Conservation (phyloP, 164 flowering plant species). For the Dillenia suffruticosa region DNA sequence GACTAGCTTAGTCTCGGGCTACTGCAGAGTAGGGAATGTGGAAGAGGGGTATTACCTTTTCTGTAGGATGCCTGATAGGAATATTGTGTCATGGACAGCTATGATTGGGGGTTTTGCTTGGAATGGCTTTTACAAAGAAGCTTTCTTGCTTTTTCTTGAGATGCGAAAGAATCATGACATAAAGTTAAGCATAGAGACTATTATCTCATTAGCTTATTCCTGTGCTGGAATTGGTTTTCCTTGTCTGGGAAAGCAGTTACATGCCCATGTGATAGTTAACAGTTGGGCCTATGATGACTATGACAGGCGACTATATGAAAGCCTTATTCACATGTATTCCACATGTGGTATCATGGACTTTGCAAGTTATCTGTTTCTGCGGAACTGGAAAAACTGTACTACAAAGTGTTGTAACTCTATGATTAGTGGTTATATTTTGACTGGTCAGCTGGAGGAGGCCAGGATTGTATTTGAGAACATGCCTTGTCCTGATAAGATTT, state of each 20-base stretch:
- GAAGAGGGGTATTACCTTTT: constrained; percentile 45
- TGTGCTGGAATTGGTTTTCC: constrained; percentile 41
- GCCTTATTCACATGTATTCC: constrained; percentile 55
- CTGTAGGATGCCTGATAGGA: constrained; percentile 43
- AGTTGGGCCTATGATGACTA: constrained; percentile 25
- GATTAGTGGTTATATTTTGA: constrained; percentile 44
- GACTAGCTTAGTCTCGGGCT: constrained; percentile 59
- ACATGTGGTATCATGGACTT: constrained; percentile 34
- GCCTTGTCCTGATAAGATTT: constrained; percentile 33
- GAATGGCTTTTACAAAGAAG: constrained; percentile 46
- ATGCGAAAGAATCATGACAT: constrained; percentile 19
- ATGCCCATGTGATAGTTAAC: constrained; percentile 39
- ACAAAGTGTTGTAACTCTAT: constrained; percentile 34
- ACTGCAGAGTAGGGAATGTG: constrained; percentile 48
- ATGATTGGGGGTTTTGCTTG: constrained; percentile 66
- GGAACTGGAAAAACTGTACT: constrained; percentile 8
- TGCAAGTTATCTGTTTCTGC: constrained; percentile 31
- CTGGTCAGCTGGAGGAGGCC: constrained; percentile 39
- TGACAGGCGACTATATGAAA: constrained; percentile 38
- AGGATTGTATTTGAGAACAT: constrained; percentile 25
- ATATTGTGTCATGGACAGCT: constrained; percentile 69
- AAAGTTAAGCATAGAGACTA: constrained; percentile 45
- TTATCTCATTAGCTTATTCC: constrained; percentile 51
- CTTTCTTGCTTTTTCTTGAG: constrained; percentile 37
- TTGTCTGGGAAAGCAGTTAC: constrained; percentile 50